Percentiles rank a stretch among this genome's conserved stretches.
These are phyloP conservation scores for Leccinum insigne DNA, from an alignment of 1,284 basidiomycete genomes.

Conservation along the genomic window DNA sequence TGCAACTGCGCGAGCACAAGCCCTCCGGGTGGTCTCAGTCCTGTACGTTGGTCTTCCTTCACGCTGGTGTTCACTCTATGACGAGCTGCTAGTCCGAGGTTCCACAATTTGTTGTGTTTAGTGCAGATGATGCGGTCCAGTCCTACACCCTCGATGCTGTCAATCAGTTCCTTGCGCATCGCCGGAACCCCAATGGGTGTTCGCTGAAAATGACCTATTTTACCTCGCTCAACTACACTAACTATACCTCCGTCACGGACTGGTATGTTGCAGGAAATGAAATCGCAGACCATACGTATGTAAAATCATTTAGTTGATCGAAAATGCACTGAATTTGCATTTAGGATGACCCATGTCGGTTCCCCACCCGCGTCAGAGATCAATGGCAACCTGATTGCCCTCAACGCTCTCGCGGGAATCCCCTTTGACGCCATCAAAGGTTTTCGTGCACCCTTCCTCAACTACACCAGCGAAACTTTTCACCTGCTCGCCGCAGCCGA, in stretches of 20 bases:
- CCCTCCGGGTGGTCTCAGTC: conserved; percentile 6
- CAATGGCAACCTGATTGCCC: conserved; percentile 4
- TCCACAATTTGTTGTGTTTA: conserved; percentile 4
- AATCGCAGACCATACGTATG: conserved; percentile 10
- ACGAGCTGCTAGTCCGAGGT: not conserved
- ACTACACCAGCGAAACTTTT: conserved; percentile 2
- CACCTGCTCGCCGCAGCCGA: not conserved
- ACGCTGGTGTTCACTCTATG: not conserved
- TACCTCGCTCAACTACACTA: conserved; percentile 73
- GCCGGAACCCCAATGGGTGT: conserved; percentile 1
- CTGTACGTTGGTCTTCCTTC: not conserved
- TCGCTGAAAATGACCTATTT: conserved; percentile 77
- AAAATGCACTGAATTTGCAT: not conserved
- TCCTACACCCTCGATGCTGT: conserved; percentile 8
- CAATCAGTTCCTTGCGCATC: conserved; percentile 5
- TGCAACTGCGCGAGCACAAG: conserved; percentile 8
- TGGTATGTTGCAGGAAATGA: conserved; percentile 81
- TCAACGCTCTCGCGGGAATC: conserved; percentile 3
- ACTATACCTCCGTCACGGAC: conserved; percentile 81
- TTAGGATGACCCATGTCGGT: conserved; percentile 8
- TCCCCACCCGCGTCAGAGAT: not conserved
- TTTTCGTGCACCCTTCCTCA: conserved; percentile 7
- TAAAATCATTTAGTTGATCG: not conserved
- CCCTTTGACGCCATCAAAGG: conserved; percentile 1
- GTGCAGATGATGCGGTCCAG: conserved; percentile 5